Conservation (phyloP, 1,284 basidiomycete genomes). For the Puccinia horiana region DNA sequence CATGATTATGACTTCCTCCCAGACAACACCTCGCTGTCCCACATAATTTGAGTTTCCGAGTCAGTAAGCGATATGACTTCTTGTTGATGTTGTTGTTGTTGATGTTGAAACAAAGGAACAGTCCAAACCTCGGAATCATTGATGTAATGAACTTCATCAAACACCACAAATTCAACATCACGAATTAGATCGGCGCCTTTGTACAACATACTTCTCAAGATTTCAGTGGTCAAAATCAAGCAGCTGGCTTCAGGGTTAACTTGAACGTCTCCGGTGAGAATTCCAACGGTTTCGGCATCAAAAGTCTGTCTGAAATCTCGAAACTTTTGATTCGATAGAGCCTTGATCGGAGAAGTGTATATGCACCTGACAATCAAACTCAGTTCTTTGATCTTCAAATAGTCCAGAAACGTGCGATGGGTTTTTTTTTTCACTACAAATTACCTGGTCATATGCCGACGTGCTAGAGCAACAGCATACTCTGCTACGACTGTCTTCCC, state of each 20-base stretch:
- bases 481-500: conserved; percentile 99
- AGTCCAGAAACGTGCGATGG: background rate
- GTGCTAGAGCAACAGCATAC: conserved; percentile 94
- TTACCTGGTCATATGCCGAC: conserved; percentile 96
- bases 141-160: conserved; percentile 99
- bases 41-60: conserved; percentile 27
- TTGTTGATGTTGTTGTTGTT: background rate
- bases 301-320: conserved; percentile 98
- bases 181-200: conserved; percentile 97
- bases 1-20: conserved; percentile 99
- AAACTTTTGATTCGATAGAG: conserved; percentile 98
- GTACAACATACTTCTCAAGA: conserved; percentile 96
- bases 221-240: conserved; percentile 88
- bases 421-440: conserved; percentile 51
- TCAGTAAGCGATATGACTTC: background rate
- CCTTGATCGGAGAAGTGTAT: conserved; percentile 98
- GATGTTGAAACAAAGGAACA: background rate
- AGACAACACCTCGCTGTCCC: conserved; percentile 90
- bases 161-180: conserved; percentile 99
- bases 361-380: conserved; percentile 70
- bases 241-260: conserved; percentile 98
- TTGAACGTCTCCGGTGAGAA: conserved; percentile 97
- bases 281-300: conserved; percentile 86
- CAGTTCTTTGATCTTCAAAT: background rate
- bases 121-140: conserved; percentile 88